These are phyloP conservation scores for Paracoccidioides lutzii DNA, from an alignment of 2,329 filamentous ascomycete genomes.

Conservation along the genomic window DNA sequence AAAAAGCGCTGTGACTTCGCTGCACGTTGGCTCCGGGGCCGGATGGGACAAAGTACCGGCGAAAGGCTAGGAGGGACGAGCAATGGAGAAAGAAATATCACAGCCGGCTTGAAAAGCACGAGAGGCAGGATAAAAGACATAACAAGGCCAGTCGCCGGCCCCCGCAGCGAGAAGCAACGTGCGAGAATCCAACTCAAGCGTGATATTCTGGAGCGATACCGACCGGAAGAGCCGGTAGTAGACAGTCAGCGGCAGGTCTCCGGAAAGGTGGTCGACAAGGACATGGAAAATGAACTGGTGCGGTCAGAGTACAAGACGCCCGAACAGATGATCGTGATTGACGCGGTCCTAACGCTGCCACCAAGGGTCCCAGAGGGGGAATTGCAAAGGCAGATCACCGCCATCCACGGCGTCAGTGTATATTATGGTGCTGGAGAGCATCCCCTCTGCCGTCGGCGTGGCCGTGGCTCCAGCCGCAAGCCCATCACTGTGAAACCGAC, in stretches of 20 bases:
- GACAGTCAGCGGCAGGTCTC: not conserved
- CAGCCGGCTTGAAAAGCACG: too few species aligned
- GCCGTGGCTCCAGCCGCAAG: not conserved
- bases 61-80: not conserved
- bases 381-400: not conserved
- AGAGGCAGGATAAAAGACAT: not conserved
- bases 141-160: not conserved
- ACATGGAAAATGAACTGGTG: conserved; percentile 1
- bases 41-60: not conserved
- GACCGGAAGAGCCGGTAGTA: conserved; percentile 1
- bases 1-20: not conserved
- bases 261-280: conserved; percentile 2
- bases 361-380: not conserved
- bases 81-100: not conserved
- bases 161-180: not conserved
- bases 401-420: not conserved
- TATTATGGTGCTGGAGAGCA: not conserved
- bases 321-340: not conserved
- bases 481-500: not conserved
- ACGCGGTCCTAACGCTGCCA: conserved; percentile 1
- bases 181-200: not conserved
- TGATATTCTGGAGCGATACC: not conserved
- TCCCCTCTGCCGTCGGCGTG: not conserved
- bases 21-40: not conserved
- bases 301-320: not conserved